Percentiles rank a stretch among this genome's conserved stretches.
These are phyloP conservation scores for Dothiorella sarmentorum DNA, from an alignment of 2,329 filamentous ascomycete species.

Conservation along the genomic window DNA sequence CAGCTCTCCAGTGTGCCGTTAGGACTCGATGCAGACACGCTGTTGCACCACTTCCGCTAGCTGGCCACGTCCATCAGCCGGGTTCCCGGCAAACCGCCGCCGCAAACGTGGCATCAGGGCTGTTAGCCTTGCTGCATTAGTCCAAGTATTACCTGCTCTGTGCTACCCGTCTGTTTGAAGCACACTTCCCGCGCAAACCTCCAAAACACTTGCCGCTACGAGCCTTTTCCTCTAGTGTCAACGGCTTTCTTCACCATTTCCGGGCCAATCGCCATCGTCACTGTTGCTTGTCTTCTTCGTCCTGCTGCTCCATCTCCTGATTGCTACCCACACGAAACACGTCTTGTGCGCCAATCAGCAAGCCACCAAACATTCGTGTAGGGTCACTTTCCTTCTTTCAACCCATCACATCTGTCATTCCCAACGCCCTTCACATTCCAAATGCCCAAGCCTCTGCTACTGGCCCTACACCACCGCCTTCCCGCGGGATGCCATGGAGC, in stretches of 20 bases:
- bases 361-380: background rate
- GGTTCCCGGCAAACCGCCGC: slow-evolving; percentile 2
- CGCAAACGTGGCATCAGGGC: background rate
- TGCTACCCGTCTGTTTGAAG: too few species aligned
- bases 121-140: too few species aligned
- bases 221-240: too few species aligned
- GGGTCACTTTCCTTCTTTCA: background rate
- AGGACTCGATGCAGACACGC: too few species aligned
- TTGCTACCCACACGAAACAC: too few species aligned
- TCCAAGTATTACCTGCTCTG: too few species aligned
- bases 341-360: background rate
- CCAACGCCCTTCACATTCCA: background rate
- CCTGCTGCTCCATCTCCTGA: background rate
- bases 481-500: too few species aligned
- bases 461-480: too few species aligned
- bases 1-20: too few species aligned
- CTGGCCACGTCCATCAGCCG: background rate
- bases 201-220: background rate
- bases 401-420: background rate
- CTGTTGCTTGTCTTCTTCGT: background rate
- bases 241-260: background rate
- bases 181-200: background rate
- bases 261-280: background rate
- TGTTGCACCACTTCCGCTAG: background rate
- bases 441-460: background rate